phyloP scores from a whole-genome alignment of 2,329 filamentous ascomycete genomes.

The Fusarium miscanthi region DNA sequence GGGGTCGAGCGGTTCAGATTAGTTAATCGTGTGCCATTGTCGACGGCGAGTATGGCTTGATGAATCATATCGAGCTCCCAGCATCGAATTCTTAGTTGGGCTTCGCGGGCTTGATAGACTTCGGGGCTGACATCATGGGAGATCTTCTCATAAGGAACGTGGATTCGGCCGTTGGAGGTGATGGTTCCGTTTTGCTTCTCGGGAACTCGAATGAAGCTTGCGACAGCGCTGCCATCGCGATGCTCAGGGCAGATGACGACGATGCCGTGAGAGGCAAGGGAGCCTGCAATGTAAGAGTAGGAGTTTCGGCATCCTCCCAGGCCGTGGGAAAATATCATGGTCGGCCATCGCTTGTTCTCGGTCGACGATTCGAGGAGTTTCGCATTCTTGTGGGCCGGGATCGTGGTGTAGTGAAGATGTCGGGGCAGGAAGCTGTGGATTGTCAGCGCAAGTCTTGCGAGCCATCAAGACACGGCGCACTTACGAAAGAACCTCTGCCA shows the following conservation, averaged over 20 bases:
- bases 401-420: constrained; percentile 77
- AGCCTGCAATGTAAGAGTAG: constrained; percentile 85
- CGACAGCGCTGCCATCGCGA: constrained; percentile 81
- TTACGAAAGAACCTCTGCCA: constrained; percentile 71
- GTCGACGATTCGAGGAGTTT: constrained; percentile 64
- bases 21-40: constrained; percentile 61
- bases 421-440: constrained; percentile 71
- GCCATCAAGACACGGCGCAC: constrained; percentile 40
- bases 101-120: constrained; percentile 74
- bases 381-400: constrained; percentile 79
- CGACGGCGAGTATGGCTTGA: constrained; percentile 74
- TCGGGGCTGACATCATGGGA: constrained; percentile 73
- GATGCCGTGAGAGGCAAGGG: constrained; percentile 82
- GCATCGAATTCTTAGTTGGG: constrained; percentile 77
- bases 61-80: constrained; percentile 83
- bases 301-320: constrained; percentile 83
- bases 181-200: constrained; percentile 53
- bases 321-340: constrained; percentile 88
- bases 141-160: constrained; percentile 62
- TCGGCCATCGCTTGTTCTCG: constrained; percentile 73
- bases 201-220: constrained; percentile 76
- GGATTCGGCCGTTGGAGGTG: constrained; percentile 42
- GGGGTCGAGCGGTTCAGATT: constrained; percentile 65
- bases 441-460: neutral
- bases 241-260: constrained; percentile 86